Percentiles rank a stretch among this genome's conserved stretches.
These are phyloP conservation scores for Epichloe bromicola DNA, from an alignment of 2,329 filamentous ascomycete species.

Conservation along the genomic window DNA sequence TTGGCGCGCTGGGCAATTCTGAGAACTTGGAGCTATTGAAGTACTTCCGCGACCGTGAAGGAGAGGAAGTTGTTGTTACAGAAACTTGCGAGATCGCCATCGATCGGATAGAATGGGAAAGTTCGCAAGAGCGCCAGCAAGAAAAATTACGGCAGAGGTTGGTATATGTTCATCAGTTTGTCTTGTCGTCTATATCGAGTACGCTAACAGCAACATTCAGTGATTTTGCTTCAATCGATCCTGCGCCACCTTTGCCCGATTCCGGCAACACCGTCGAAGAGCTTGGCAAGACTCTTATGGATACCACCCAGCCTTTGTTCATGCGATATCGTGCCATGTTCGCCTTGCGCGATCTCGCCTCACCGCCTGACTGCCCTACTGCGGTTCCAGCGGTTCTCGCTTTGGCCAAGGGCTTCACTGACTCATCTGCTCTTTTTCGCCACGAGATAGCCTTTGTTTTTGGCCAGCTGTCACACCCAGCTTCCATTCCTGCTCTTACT, in stretches of 20 bases:
- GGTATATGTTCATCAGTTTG: conserved; percentile 10
- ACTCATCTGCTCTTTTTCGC: conserved; percentile 84
- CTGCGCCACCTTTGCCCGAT: conserved; percentile 75
- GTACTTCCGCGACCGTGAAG: conserved; percentile 58
- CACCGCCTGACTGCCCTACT: conserved; percentile 80
- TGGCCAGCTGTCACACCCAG: conserved; percentile 87
- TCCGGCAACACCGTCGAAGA: conserved; percentile 56
- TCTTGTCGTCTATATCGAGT: not conserved
- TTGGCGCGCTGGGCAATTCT: conserved; percentile 71
- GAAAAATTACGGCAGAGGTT: conserved; percentile 79
- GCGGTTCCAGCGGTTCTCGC: conserved; percentile 78
- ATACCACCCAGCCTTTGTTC: conserved; percentile 71
- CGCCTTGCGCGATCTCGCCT: conserved; percentile 84
- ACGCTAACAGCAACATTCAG: conserved; percentile 30
- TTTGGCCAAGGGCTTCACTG: conserved; percentile 71
- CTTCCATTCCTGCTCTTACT: conserved; percentile 84
- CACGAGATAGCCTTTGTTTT: conserved; percentile 99
- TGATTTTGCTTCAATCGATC: conserved; percentile 91
- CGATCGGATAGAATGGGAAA: conserved; percentile 87
- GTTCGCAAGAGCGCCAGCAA: conserved; percentile 53
- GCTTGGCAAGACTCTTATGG: conserved; percentile 64
- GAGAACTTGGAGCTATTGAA: conserved; percentile 62
- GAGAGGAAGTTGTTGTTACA: conserved; percentile 68
- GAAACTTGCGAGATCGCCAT: conserved; percentile 98
- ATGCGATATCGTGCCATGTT: conserved; percentile 97